Conservation (phyloP, 2,329 filamentous ascomycete species). For the Pezicula neosporulosa region DNA sequence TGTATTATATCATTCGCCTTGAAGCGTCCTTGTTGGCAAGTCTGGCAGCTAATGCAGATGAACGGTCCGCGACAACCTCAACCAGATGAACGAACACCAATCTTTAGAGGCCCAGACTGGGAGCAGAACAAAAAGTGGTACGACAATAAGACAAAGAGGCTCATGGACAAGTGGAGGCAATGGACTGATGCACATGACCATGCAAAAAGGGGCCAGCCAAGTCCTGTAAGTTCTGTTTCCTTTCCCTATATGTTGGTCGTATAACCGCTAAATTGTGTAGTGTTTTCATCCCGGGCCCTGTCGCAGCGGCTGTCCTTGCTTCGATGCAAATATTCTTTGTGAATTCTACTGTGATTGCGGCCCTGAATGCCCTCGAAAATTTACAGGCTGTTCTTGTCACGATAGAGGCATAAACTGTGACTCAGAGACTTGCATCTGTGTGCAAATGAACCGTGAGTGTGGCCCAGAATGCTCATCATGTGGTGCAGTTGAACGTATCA, state of each 20-base stretch:
- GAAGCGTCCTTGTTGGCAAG: constrained; percentile 22
- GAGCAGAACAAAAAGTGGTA: constrained; percentile 21
- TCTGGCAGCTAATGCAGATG: constrained; percentile 5
- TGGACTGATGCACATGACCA: constrained; percentile 19
- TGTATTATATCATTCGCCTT: constrained; percentile 21
- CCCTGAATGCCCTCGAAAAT: constrained; percentile 58
- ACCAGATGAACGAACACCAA: constrained; percentile 1
- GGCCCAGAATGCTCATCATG: constrained; percentile 73
- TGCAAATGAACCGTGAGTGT: constrained; percentile 72
- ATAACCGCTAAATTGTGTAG: constrained; percentile 37
- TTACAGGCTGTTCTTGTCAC: constrained; percentile 65
- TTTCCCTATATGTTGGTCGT: constrained; percentile 52
- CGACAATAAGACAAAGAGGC: constrained; percentile 18
- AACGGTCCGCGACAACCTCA: constrained; percentile 9
- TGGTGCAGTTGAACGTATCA: constrained; percentile 64
- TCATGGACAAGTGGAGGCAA: constrained; percentile 20
- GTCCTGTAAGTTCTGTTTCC: constrained; percentile 48
- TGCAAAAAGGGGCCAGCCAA: constrained; percentile 37
- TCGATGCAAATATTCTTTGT: constrained; percentile 58
- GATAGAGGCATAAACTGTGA: constrained; percentile 55
- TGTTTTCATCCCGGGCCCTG: constrained; percentile 71
- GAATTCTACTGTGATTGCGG: constrained; percentile 70
- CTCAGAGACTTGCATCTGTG: constrained; percentile 65
- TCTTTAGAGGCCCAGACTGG: not conserved
- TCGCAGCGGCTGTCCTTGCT: constrained; percentile 59